Evolutionary conservation across 164 flowering plant genomes (phyloP).

Genomic region (Stephania cephalantha): DNA sequence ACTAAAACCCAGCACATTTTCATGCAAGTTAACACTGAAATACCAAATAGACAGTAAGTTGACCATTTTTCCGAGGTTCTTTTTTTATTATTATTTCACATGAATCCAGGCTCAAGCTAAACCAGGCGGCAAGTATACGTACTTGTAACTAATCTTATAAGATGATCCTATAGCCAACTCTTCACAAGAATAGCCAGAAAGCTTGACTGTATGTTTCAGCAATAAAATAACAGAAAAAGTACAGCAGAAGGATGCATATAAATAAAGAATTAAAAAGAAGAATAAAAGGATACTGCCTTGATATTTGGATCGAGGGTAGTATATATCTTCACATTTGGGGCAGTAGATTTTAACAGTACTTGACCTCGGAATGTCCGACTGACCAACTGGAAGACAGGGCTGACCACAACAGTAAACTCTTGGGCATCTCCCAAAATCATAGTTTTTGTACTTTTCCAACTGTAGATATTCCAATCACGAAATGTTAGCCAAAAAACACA

Average conservation of each 20-base stretch:
- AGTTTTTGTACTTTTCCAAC: conserved; percentile 79
- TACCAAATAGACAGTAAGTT: neutral
- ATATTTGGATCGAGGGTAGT: conserved; percentile 72
- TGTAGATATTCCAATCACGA: conserved; percentile 27
- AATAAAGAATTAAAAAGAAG: neutral
- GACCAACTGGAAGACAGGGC: conserved; percentile 88
- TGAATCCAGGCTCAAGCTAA: neutral
- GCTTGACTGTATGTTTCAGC: too few relatives aligned
- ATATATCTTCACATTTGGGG: conserved; percentile 84
- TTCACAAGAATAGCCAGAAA: too few relatives aligned
- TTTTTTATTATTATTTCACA: neutral
- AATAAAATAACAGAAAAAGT: too few relatives aligned
- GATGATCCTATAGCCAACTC: too few relatives aligned
- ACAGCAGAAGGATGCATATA: too few relatives aligned
- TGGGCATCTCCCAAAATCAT: conserved; percentile 89
- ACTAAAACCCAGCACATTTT: neutral
- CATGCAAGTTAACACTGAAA: neutral
- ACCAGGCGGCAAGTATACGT: neutral
- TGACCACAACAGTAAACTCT: conserved; percentile 85
- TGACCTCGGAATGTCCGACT: conserved; percentile 76
- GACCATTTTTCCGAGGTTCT: neutral
- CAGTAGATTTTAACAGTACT: conserved; percentile 84
- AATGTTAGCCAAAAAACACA: conserved; percentile 2
- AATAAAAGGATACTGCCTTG: conserved; percentile 80
- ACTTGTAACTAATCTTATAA: neutral